Base-by-base conservation (phyloP, 345 rosid species). In the Corchorus olitorius region DNA sequence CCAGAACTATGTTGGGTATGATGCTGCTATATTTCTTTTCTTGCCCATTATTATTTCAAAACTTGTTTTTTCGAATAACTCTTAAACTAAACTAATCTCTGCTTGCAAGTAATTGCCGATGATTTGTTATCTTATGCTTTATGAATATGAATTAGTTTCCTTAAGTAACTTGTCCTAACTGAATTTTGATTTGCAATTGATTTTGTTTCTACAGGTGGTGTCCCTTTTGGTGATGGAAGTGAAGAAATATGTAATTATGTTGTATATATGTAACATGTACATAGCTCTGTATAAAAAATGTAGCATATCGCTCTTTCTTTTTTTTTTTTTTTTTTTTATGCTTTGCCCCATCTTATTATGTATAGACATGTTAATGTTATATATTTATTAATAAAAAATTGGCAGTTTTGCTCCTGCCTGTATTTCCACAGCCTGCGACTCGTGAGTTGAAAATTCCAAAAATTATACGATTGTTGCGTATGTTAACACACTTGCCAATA, bases 1-100 rank as follows among this genome's bases (percentile, higher is more conserved):
- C 88, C 99, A 96, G 81, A 93, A 96, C 80, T 96, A 89, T 78
- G 95, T 96, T 9, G 99, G 98, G 99, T 96, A 93, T 80, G 91
- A 60, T 73, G 15, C 48, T 63, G n/a, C 54, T 50, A 12, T 74
- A n/a, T 49, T 14, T 45, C 7, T 65, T 8, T 73, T 10, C 69
- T 19, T 74, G 46, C 62, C 22, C 6, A 61, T 60, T 17, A 27
- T 41, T 41, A 20, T 33, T 9, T 12, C 10, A n/a, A 17, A 14
- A 4, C 19, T 50, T 15, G 27, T 0, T 35, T 48, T 17, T 1
- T 3, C 43, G 43, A 39, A 39, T 39, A 39, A 39, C 41, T 39
- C 41, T 4, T 39, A 9, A 6, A 45, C 2, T 45, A 45, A 45
- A 8, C 1, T 45, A 1, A 5, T 45, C 48, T 5, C 48, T 5